Base-by-base conservation (phyloP, 495 filamentous ascomycete species). In the Penicillium argentinense region DNA sequence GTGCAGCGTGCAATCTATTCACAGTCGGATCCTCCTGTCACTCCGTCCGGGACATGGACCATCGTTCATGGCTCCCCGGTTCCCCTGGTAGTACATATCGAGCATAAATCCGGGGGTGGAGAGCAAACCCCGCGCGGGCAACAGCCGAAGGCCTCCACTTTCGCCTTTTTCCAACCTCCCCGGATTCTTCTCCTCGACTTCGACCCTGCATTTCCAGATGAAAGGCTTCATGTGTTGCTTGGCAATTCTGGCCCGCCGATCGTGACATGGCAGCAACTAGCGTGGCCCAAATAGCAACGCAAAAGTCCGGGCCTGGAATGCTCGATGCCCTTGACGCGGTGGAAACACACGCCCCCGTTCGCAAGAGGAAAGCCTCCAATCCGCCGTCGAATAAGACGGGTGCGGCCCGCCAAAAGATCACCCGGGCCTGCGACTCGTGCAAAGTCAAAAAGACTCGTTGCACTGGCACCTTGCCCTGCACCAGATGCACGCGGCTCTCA, bases 371-470 rank as follows among this genome's bases (percentile, higher is more conserved):
- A 42, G 27, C 59, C 2, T 63, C 59, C 9, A 59, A 58, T 12
- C 29, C 55, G n/a, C 27, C 42, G 11, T 21, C 56, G 11, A 57
- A 51, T 42, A 67, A 60, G 33, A 42, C 43, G 24, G 47, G 45
- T 39, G 54, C 37, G 5, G 47, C 47, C 24, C 67, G 69, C n/a
- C 68, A 68, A 39, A 71, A 71, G 45, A 73, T 74, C 45, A 76
- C 71, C 26, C 51, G 73, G 38, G 73, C 73, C 30, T 76, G 73
- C 56, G 73, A 76, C 53, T 65, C 58, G 26, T 76, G 73, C 59
- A 76, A 76, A 57, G 49, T 60, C 14, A 73, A 72, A 51, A 76
- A 76, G 52, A 72, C 70, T 3, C 62, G 64, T 19, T 76, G 73
- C 39, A 74, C 66, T 0, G 73, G 73, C 22, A 74, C 71, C 2